Evolutionary conservation across 805 yeast genomes (phyloP).

Genomic region (Wickerhamomyces rabaulensis): DNA sequence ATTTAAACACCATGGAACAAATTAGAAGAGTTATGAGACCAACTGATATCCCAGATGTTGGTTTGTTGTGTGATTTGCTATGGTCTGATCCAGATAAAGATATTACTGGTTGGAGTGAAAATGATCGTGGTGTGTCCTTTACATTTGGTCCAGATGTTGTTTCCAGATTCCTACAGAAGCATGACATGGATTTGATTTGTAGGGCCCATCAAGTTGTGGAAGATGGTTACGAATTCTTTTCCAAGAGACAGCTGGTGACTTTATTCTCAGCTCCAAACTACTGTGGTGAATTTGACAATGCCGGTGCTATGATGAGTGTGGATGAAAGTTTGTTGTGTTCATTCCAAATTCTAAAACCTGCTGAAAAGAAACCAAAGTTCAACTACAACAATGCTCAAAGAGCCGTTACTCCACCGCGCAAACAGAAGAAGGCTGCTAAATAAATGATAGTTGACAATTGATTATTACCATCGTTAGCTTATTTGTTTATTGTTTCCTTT

Average conservation of each 20-base stretch:
- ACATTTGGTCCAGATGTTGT: slow-evolving; percentile 99
- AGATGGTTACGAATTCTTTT: slow-evolving; percentile 96
- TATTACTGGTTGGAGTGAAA: slow-evolving; percentile 98
- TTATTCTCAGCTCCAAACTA: slow-evolving; percentile 95
- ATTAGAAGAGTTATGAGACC: slow-evolving; percentile 99
- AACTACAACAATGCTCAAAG: slow-evolving; percentile 37
- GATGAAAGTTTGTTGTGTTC: slow-evolving; percentile 95
- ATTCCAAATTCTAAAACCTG: slow-evolving; percentile 94
- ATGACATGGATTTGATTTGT: slow-evolving; percentile 96
- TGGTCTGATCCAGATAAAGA: slow-evolving; percentile 99
- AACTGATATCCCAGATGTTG: slow-evolving; percentile 97
- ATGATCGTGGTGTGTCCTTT: slow-evolving; percentile 97
- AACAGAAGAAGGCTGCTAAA: slow-evolving; percentile 46
- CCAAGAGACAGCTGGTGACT: slow-evolving; percentile 93
- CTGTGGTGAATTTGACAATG: slow-evolving; percentile 98
- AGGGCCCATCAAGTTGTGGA: slow-evolving; percentile 99
- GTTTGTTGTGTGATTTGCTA: slow-evolving; percentile 88
- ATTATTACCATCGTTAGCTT: not conserved
- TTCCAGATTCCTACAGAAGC: slow-evolving; percentile 90
- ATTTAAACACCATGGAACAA: slow-evolving; percentile 96
- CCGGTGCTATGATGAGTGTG: slow-evolving; percentile 99
- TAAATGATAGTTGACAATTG: slow-evolving; percentile 16
- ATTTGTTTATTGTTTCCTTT: not conserved
- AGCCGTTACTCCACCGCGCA: slow-evolving; percentile 56
- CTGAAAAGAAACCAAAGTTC: slow-evolving; percentile 87